Percentiles rank a stretch among this genome's conserved stretches.
Conservation (phyloP, 148 eudicot genomes). For the Rhododendron molle region DNA sequence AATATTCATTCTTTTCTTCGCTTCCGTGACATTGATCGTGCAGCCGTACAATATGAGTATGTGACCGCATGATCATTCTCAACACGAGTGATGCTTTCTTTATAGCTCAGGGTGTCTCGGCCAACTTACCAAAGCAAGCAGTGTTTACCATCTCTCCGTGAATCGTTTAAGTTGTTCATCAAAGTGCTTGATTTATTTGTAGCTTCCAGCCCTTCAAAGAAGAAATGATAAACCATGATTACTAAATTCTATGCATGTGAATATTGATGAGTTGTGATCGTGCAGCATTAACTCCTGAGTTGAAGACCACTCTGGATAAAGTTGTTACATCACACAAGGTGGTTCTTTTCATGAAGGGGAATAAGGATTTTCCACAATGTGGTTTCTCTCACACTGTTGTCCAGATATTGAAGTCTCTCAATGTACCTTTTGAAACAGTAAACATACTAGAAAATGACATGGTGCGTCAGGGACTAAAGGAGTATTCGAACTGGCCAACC, state of each 20-base stretch:
- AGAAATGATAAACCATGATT: not conserved
- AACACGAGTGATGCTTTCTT: not conserved
- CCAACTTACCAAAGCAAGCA: not conserved
- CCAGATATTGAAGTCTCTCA: conserved; percentile 59
- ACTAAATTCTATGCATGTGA: not conserved
- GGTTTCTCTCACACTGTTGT: conserved; percentile 93
- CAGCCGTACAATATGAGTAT: not conserved
- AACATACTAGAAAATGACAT: conserved; percentile 83
- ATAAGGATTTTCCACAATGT: conserved; percentile 92
- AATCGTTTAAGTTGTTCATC: not conserved
- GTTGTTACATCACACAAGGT: conserved; percentile 83
- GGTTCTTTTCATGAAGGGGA: conserved; percentile 92
- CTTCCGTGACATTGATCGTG: not conserved
- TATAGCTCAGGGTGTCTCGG: not conserved
- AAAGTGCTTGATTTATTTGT: not conserved
- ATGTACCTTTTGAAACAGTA: conserved; percentile 81
- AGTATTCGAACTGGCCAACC: conserved; percentile 97
- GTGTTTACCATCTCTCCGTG: not conserved
- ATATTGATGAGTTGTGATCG: not conserved
- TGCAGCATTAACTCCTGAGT: conserved; percentile 78
- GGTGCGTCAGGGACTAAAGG: conserved; percentile 86
- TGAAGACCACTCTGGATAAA: conserved; percentile 82
- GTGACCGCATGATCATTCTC: not conserved
- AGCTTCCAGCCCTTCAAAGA: not conserved
- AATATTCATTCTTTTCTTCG: not conserved